Percentiles rank a stretch among this genome's conserved stretches.
phyloP scores from a whole-genome alignment of 2,329 filamentous ascomycete genomes.

The Didymella sp. region DNA sequence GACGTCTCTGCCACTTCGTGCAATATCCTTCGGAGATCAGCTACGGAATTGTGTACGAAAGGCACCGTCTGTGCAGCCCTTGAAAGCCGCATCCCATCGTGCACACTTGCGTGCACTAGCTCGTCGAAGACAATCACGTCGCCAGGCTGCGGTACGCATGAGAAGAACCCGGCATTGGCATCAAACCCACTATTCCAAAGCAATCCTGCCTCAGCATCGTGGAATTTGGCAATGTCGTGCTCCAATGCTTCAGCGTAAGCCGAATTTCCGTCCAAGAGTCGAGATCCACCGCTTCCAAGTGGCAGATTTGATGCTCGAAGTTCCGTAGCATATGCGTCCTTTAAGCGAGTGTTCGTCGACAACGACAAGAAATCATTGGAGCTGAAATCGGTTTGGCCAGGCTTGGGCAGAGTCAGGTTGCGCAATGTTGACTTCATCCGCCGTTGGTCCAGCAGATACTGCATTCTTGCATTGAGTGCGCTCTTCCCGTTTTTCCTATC shows the following conservation, averaged over 20 bases:
- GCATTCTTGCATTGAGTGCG: slow-evolving; percentile 35
- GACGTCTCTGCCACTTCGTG: slow-evolving; percentile 30
- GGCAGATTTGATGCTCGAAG: slow-evolving; percentile 49
- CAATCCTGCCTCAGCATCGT: slow-evolving; percentile 63
- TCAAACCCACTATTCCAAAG: slow-evolving; percentile 66
- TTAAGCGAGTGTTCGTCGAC: slow-evolving; percentile 56
- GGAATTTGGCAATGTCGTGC: slow-evolving; percentile 64
- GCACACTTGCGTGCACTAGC: slow-evolving; percentile 77
- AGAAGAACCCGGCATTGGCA: slow-evolving; percentile 58
- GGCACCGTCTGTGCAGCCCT: slow-evolving; percentile 58
- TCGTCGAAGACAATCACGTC: slow-evolving; percentile 71
- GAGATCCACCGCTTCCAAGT: slow-evolving; percentile 65
- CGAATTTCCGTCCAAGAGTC: slow-evolving; percentile 71
- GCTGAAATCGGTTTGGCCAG: slow-evolving; percentile 63
- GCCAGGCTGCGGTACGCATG: slow-evolving; percentile 55
- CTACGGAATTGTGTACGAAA: slow-evolving; percentile 66
- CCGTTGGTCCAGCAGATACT: slow-evolving; percentile 50
- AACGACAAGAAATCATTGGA: slow-evolving; percentile 72
- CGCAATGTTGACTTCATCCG: slow-evolving; percentile 46
- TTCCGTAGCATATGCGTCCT: slow-evolving; percentile 57
- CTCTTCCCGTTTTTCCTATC: background rate
- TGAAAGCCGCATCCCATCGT: slow-evolving; percentile 74
- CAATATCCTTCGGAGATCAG: slow-evolving; percentile 52
- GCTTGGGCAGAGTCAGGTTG: slow-evolving; percentile 34
- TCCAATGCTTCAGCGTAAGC: slow-evolving; percentile 66